A percentile compares a stretch with the other conserved stretches of the same genome.
Conservation (phyloP, 2,329 filamentous ascomycete species). For the Colletotrichum orchidophilum region DNA sequence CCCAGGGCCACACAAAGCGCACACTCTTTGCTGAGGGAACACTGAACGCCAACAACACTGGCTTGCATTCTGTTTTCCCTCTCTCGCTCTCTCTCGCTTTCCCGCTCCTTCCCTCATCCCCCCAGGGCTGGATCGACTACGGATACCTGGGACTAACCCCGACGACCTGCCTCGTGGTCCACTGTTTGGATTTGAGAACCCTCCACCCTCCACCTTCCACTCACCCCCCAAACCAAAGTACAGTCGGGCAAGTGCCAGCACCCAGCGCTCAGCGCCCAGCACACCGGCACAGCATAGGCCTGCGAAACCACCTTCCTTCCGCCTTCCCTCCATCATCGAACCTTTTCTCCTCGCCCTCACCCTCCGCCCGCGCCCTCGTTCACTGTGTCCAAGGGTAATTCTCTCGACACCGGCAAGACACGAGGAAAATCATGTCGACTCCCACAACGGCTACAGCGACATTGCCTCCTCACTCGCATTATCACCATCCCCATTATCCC, state of each 20-base stretch:
- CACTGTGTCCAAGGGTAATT: constrained; percentile 26
- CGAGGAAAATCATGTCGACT: constrained; percentile 73
- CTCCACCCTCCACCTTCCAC: background rate
- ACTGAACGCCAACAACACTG: constrained; percentile 3
- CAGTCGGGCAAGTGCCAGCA: constrained; percentile 15
- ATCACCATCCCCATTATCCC: constrained; percentile 73
- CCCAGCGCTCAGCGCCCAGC: constrained; percentile 23
- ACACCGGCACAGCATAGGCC: constrained; percentile 24
- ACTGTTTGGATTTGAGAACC: constrained; percentile 31
- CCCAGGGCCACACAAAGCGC: constrained; percentile 10
- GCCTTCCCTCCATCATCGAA: constrained; percentile 20
- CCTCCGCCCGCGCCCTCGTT: constrained; percentile 14
- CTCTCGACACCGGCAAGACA: constrained; percentile 25
- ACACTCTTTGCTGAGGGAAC: constrained; percentile 17
- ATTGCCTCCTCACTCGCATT: constrained; percentile 59
- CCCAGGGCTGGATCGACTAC: constrained; percentile 3
- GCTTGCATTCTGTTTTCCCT: background rate
- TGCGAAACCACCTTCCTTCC: constrained; percentile 32
- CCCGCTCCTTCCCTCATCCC: background rate
- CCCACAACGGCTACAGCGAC: constrained; percentile 60
- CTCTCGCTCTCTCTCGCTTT: background rate
- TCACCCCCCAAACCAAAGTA: background rate
- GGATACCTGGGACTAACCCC: background rate
- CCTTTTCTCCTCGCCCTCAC: constrained; percentile 17
- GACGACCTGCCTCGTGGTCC: too few relatives aligned